Conservation (phyloP, 352 stramenopile genomes). For the Phytophthora sp. region DNA sequence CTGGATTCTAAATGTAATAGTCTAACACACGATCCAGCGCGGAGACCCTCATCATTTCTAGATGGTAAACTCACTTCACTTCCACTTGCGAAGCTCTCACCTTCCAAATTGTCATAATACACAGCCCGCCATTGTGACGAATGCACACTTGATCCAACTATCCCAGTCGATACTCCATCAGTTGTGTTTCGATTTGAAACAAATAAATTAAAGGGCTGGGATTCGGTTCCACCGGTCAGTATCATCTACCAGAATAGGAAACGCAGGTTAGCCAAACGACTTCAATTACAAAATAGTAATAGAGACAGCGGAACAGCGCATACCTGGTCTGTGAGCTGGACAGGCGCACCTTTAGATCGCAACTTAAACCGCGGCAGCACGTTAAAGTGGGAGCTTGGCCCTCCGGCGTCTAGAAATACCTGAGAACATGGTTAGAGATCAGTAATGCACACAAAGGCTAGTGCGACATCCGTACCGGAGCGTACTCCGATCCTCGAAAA, state of each 20-base stretch:
- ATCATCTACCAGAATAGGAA: slow-evolving; percentile 47
- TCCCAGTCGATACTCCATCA: slow-evolving; percentile 37
- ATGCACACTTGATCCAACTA: slow-evolving; percentile 65
- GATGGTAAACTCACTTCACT: slow-evolving; percentile 4
- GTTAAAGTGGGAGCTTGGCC: slow-evolving; percentile 54
- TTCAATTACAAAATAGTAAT: not conserved
- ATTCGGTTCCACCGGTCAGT: slow-evolving; percentile 52
- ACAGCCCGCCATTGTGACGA: slow-evolving; percentile 66
- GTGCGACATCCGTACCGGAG: slow-evolving; percentile 39
- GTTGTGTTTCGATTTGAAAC: slow-evolving; percentile 59
- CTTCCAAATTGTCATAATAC: slow-evolving; percentile 53
- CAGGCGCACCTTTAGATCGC: slow-evolving; percentile 62
- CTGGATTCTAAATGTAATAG: slow-evolving; percentile 72
- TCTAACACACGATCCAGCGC: slow-evolving; percentile 61
- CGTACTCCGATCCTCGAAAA: slow-evolving; percentile 60
- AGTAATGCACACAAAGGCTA: not conserved
- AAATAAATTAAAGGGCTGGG: slow-evolving; percentile 61
- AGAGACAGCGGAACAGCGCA: not conserved
- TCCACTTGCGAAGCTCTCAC: slow-evolving; percentile 12
- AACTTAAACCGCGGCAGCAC: slow-evolving; percentile 72
- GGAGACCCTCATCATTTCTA: slow-evolving; percentile 36
- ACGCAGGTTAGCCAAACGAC: not conserved
- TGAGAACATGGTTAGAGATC: slow-evolving; percentile 34
- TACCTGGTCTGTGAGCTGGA: slow-evolving; percentile 75
- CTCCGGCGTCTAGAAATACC: slow-evolving; percentile 58